Conservation (phyloP, 225 moss, liverwort and hornwort genomes). For the Sphagnum contortum region DNA sequence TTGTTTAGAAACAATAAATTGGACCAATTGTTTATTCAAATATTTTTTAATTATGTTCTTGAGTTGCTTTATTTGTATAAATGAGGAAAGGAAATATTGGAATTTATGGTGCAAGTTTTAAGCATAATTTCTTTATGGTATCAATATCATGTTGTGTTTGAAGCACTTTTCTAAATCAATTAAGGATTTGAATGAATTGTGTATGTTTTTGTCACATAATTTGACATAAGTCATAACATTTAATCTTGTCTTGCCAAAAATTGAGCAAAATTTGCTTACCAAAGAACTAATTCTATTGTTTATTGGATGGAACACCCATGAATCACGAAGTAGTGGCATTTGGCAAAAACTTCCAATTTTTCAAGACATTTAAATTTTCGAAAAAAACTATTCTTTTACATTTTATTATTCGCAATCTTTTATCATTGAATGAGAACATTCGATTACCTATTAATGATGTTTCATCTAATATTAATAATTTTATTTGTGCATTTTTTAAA, state of each 20-base stretch:
- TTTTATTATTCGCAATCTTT: background rate
- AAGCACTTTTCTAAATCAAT: background rate
- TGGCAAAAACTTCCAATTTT: background rate
- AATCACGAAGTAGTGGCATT: slow-evolving; percentile 1
- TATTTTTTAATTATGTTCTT: too few relatives aligned
- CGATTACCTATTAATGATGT: background rate
- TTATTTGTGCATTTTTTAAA: background rate
- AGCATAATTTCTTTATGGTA: background rate
- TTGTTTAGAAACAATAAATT: too few relatives aligned
- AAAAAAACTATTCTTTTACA: background rate
- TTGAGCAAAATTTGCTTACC: background rate
- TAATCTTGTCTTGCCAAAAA: slow-evolving; percentile 3
- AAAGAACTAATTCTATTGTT: background rate
- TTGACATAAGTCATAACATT: background rate
- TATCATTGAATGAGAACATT: background rate
- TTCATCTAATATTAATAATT: background rate
- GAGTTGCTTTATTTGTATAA: background rate
- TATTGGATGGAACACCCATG: background rate
- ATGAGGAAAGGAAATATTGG: slow-evolving; percentile 5
- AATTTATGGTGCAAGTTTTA: background rate
- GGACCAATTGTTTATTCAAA: too few relatives aligned
- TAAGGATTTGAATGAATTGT: background rate
- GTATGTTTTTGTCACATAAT: too few relatives aligned
- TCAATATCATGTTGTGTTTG: background rate
- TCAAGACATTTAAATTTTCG: background rate